A percentile compares a stretch with the other conserved stretches of the same genome.
Conservation (phyloP, 495 filamentous ascomycete species). For the Pseudevernia furfuracea region DNA sequence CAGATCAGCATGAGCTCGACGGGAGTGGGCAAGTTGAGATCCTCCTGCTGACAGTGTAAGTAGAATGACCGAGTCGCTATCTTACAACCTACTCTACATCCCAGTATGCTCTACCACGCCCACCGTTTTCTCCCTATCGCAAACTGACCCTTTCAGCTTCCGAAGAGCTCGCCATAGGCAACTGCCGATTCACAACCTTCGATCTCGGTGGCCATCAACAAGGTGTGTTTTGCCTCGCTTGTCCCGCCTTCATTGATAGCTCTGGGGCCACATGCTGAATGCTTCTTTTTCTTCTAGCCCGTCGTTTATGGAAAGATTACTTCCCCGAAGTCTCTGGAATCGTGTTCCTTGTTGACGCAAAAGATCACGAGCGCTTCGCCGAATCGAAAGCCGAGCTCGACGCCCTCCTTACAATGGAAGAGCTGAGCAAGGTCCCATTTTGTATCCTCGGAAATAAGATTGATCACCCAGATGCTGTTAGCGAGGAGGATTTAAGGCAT, state of each 20-base stretch:
- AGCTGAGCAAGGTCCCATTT: slow-evolving; percentile 87
- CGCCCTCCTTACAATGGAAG: slow-evolving; percentile 88
- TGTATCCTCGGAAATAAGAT: slow-evolving; percentile 97
- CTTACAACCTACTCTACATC: slow-evolving; percentile 81
- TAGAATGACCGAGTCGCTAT: slow-evolving; percentile 90
- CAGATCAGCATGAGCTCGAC: not conserved
- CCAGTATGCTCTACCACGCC: slow-evolving; percentile 51
- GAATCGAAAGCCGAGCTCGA: slow-evolving; percentile 97
- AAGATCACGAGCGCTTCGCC: slow-evolving; percentile 85
- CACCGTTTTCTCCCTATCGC: not conserved
- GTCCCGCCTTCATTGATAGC: not conserved
- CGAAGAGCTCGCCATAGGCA: slow-evolving; percentile 93
- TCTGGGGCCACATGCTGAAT: not conserved
- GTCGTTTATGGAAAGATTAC: slow-evolving; percentile 95
- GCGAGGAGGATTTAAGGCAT: slow-evolving; percentile 87
- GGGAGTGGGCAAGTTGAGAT: not conserved
- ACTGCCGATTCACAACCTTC: slow-evolving; percentile 94
- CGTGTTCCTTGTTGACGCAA: slow-evolving; percentile 96
- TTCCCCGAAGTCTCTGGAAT: slow-evolving; percentile 98
- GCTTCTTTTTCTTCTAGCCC: slow-evolving; percentile 46
- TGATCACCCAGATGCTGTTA: slow-evolving; percentile 90
- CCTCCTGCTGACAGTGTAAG: slow-evolving; percentile 26
- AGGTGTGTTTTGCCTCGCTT: slow-evolving; percentile 45
- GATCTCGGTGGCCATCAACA: slow-evolving; percentile 96
- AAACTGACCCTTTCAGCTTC: slow-evolving; percentile 50